Base-by-base conservation (phyloP, 495 filamentous ascomycete genomes). In the Penicillium chermesinum region DNA sequence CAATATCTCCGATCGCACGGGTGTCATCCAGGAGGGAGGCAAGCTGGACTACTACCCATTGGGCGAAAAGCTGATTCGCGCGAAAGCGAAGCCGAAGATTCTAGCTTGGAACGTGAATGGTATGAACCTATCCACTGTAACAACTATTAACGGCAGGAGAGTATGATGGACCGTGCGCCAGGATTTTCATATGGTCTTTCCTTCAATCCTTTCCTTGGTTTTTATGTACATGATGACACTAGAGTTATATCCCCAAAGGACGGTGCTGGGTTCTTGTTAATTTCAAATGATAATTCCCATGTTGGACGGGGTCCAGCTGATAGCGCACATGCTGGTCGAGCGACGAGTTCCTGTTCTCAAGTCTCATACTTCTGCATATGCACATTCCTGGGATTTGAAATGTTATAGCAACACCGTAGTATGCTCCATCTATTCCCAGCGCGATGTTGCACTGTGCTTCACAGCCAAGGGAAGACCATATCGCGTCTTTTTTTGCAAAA, bases 1-100 rank as follows among this genome's bases (percentile, higher is more conserved):
- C 54, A 81, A 75, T 8, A 58, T 76, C 21, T 85, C 89, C 51
- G 88, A 91, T 56, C 78, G 88, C 16, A 78, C 73, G 2, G 83
- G 87, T 0, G 73, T 91, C 40, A 76, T 91, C 38, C 63, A 74
- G 35, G 63, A 72, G 1, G 82, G 75, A 7, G 88, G 87, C 1
- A 65, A 64, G 47, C 62, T 89, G 20, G 65, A 84, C 9, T 86
- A 80, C 54, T 88, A 89, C 52, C 76, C 77, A 1, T 14, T 4
- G 25, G 25, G 5, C 5, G 42, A 21, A 34, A 44, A 10, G 35
- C 35, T 44, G 42, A 44, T 6, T 44, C 34, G 12, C 34, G 34
- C 30, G 27, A 30, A 30, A 10, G 25, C 25, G 10, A 30, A 30
- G 25, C 25, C 25, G 4, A 30, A 30, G 25, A 30, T 30, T 30